Evolutionary conservation across 352 stramenopile species (phyloP), one percentile per base, ranked within the genome.

Genomic region (Phytophthora pluvialis): DNA sequence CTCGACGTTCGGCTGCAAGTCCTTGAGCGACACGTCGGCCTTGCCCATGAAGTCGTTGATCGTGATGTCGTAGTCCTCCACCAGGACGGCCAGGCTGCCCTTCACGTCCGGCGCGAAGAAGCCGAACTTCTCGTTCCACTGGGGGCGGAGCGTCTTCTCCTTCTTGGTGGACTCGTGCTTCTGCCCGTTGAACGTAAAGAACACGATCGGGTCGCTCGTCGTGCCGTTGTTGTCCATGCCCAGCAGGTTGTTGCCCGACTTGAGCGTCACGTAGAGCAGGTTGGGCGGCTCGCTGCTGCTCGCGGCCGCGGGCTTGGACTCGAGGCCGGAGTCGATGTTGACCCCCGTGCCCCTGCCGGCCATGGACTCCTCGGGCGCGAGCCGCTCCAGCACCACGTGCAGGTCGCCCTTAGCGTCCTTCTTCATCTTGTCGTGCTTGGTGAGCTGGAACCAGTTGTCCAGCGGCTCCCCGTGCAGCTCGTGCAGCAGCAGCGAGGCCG

Each of bases 131-230:
- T 94, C 83, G 60, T 94, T 91, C 86, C 86, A 94, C 45, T 92
- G 80, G 0, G 83, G 83, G 5, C 75, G 70, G 15, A 94, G 66
- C 18, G 83, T 91, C 53, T 86, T 85, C 7, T 92, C 78, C 59
- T 92, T 91, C 64, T 79, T 89, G 13, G 58, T 86, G 5, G 83
- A 88, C 58, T 88, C 82, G 57, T 96, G 84, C 50, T 94, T 90
- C 64, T 96, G 91, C 16, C 90, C 87, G 13, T 78, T 83, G 51
- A 79, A 81, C 47, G 69, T 77, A 5, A 96, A 60, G 42, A 93
- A 88, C 49, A 97, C 89, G 13, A 98, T 78, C 9, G 93, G 93
- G 51, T 98, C 93, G 46, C 85, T 95, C 4, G 78, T 88, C 0
- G 78, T 91, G 26, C 87, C 90, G 44, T 91, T 77, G 35, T 85